Base-by-base conservation (phyloP, 176 grass and related monocot genomes). In the Raddia distichophylla region DNA sequence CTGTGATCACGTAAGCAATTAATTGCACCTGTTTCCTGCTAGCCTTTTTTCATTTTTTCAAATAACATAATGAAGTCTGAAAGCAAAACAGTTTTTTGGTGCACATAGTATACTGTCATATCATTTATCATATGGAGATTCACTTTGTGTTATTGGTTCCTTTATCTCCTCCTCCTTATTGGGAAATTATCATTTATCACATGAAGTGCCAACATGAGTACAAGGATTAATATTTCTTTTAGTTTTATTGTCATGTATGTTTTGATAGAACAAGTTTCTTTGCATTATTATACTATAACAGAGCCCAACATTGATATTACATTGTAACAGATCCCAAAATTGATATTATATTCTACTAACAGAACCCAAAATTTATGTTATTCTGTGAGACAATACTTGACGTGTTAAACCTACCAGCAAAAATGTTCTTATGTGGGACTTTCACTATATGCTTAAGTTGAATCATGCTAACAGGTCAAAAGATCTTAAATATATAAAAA, bases 321-420 rank as follows among this genome's bases (percentile, higher is more conserved):
- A 17, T 15, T 17, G 6, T 54, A 18, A 55, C 53, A 55, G 5
- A 55, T 55, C 16, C 53, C 53, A 55, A 17, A 5, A 18, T 55
- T 55, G 15, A 55, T 54, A 54, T 54, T 54, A 54, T 48, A 48
- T 40, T 40, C 6, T 7, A 48, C 27, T 48, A 40, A 42, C 54
- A 67, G 33, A 5, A 60, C 37, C 20, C 18, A 61, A 27, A 32
- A 76, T 69, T 56, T 14, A 22, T 48, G 35, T 12, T 88, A 0
- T 83, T 40, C 73, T 44, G 20, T 34, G 37, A 10, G 22, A 44
- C 64, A 77, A 20, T 73, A 7, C 47, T 60, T 71, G 73, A 87
- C 34, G 22, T 37, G 7, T 7, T 48, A 17, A 70, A 18, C 15
- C 57, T 42, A 83, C 42, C 50, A 52, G 14, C 50, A 78, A 65